Percentiles rank a stretch among this genome's conserved stretches.
Conservation (phyloP, 345 rosid genomes). For the Populus deltoides region DNA sequence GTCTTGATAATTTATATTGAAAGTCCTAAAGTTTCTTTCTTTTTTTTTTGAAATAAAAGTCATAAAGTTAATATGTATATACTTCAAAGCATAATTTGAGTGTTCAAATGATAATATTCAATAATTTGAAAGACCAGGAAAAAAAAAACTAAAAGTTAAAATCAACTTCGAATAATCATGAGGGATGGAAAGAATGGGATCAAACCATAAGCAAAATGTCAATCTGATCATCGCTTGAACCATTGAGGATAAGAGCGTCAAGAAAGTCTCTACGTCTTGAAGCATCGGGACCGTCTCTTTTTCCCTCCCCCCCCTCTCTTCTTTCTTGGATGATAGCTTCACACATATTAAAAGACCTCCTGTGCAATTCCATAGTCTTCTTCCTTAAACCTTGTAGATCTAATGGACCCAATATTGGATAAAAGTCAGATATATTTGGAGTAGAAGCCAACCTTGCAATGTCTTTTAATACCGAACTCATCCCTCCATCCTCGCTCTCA, state of each 20-base stretch:
- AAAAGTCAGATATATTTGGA: constrained; percentile 42
- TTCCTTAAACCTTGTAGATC: constrained; percentile 32
- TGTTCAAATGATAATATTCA: neutral
- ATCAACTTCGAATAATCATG: too few species aligned
- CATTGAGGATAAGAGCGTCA: constrained; percentile 28
- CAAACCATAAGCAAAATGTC: constrained; percentile 28
- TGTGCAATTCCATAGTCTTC: constrained; percentile 22
- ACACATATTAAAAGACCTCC: constrained; percentile 7
- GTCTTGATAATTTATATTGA: too few species aligned
- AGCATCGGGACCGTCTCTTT: constrained; percentile 2
- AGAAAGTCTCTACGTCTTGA: constrained; percentile 23
- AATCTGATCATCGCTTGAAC: constrained; percentile 31
- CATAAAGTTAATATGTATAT: too few species aligned
- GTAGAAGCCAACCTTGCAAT: constrained; percentile 24
- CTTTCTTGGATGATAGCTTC: constrained; percentile 23
- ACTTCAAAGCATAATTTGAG: too few species aligned
- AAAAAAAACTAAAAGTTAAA: too few species aligned
- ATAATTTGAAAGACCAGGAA: too few species aligned
- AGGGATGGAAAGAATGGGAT: neutral
- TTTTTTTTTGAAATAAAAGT: too few species aligned
- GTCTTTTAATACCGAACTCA: constrained; percentile 16
- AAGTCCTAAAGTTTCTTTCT: too few species aligned
- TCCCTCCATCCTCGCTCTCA: constrained; percentile 23
- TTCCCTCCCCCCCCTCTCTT: neutral
- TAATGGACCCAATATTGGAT: constrained; percentile 24